Evolutionary conservation across 345 rosid genomes (phyloP), one percentile per base, ranked within the genome.

Genomic region (Moricandia arvensis): DNA sequence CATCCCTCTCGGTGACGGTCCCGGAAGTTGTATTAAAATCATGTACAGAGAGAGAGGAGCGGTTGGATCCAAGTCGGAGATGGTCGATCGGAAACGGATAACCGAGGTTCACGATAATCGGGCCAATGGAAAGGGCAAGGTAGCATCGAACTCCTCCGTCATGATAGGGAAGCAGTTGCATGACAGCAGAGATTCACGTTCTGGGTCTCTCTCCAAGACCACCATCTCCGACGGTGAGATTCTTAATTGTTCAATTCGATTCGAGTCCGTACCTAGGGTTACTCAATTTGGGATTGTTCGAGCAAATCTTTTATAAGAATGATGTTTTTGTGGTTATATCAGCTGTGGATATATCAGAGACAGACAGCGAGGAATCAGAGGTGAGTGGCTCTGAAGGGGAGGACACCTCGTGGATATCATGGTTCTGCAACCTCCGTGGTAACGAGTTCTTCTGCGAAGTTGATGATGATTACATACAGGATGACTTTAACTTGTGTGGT

Each of bases 371-470:
- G 77, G 97, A 87, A 78, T 95, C 99, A 6, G 97, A 95, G 64
- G 92, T 95, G 15, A 94, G 98, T 76, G 98, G 96, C 55, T 94
- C 98, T 51, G 98, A 94, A n/a, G 98, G 90, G 72, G 98, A 95
- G 65, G 99, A 92, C 68, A 86, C 97, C 0, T 90, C 97, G 13
- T 95, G 99, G 99, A 89, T 91, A 45, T 90, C 93, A 1, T 95
- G 99, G 99, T 95, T 90, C 70, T 95, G 97, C 82, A 95, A 89
- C 73, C 80, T 95, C 29, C 88, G 96, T 59, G 98, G 98, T 24
- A 94, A 94, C 80, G 98, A 94, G 67, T 94, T 94, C 84, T 95
- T 95, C 75, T 95, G 97, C 69, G 99, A 92, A 84, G 99, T 95
- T 75, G 99, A 95, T 75, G 99, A 95, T 83, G 99, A 95, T 73